Evolutionary conservation across 176 grass and related monocot species (phyloP).

Genomic region (Carex parvula): DNA sequence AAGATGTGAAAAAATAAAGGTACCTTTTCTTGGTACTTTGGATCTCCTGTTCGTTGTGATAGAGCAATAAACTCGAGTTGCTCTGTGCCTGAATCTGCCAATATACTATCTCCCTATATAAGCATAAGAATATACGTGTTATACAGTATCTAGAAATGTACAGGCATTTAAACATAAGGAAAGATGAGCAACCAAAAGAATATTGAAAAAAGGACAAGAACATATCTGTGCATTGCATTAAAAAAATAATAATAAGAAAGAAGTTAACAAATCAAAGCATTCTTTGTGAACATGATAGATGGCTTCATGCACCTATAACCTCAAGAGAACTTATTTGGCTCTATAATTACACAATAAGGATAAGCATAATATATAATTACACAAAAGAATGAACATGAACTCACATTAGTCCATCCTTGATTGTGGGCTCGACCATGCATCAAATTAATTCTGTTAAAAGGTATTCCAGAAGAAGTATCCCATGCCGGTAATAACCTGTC

Average conservation of each 20-base stretch:
- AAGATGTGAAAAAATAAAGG: not conserved
- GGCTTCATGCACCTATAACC: not conserved
- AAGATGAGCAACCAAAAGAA: not conserved
- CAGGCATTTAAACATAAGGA: not conserved
- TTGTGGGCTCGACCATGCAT: slow-evolving; percentile 88
- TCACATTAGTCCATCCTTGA: slow-evolving; percentile 93
- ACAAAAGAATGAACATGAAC: slow-evolving; percentile 26
- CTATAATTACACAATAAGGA: not conserved
- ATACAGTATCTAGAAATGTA: not conserved
- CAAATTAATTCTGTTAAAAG: slow-evolving; percentile 92
- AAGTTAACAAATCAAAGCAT: not conserved
- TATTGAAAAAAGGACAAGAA: not conserved
- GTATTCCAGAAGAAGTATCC: slow-evolving; percentile 94
- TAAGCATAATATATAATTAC: not conserved
- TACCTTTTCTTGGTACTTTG: slow-evolving; percentile 93
- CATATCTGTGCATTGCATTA: not conserved
- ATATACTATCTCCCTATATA: slow-evolving; percentile 77
- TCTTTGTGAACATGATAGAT: not conserved
- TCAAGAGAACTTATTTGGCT: not conserved
- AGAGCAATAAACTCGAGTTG: slow-evolving; percentile 98
- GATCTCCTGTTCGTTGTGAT: slow-evolving; percentile 86
- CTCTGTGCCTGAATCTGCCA: slow-evolving; percentile 96
- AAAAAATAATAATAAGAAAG: not conserved
- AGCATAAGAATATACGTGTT: slow-evolving; percentile 6
- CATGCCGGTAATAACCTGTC: slow-evolving; percentile 95